A percentile compares a stretch with the other conserved stretches of the same genome.
Evolutionary conservation across 164 flowering plant genomes (phyloP).

Genomic region (grape (Vitis vinifera)): ASM3070453v1 NC_081823.1:7344001-7344500

Average conservation of each 20-base stretch:
- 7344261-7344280: not conserved
- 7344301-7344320: not conserved
- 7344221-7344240: not conserved
- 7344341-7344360: no score
- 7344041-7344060: no score
- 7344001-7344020: no score
- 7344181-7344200: no score
- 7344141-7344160: not conserved
- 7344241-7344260: not conserved
- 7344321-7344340: no score
- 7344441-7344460: slow-evolving; percentile 62
- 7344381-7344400: not conserved
- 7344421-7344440: slow-evolving; percentile 1
- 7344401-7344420: no score
- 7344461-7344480: slow-evolving; percentile 59
- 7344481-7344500: slow-evolving; percentile 56
- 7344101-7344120: not conserved
- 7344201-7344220: not conserved
- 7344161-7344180: not conserved
- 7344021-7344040: no score
- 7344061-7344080: not conserved
- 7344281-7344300: not conserved
- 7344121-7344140: not conserved
- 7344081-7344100: not conserved
- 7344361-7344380: no score